A percentile compares a stretch with the other conserved stretches of the same genome.
These are phyloP conservation scores for Aquilaria agallochum DNA, from an alignment of 441 rosid species.

Conservation along the genomic window DNA sequence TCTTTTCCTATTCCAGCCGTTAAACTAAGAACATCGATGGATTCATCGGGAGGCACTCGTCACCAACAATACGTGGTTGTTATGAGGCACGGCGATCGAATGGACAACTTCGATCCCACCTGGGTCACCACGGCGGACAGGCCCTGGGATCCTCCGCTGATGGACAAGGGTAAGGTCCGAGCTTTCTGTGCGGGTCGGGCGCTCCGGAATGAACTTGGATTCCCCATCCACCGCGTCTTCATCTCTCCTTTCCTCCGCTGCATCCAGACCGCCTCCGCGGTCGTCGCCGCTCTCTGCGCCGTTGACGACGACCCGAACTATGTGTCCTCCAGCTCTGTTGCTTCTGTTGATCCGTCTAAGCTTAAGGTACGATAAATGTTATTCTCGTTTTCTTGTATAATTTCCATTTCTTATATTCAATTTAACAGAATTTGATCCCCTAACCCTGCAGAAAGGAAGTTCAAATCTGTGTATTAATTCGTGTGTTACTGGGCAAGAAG, in stretches of 20 bases:
- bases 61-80: conserved; percentile 60
- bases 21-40: conserved; percentile 5
- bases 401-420: too few relatives aligned
- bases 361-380: conserved; percentile 46
- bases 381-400: too few relatives aligned
- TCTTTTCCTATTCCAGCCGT: background rate
- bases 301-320: conserved; percentile 25
- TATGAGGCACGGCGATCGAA: conserved; percentile 89
- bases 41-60: background rate
- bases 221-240: conserved; percentile 74
- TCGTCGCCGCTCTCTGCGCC: conserved; percentile 56
- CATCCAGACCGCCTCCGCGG: conserved; percentile 73
- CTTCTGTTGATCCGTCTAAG: conserved; percentile 47
- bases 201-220: conserved; percentile 38
- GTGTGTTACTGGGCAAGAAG: background rate
- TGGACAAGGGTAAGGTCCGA: conserved; percentile 38
- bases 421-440: too few relatives aligned
- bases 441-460: too few relatives aligned
- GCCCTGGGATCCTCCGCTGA: conserved; percentile 88
- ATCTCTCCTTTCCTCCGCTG: conserved; percentile 94
- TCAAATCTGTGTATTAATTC: too few relatives aligned
- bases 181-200: conserved; percentile 53
- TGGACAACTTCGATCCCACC: conserved; percentile 54
- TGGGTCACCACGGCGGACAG: conserved; percentile 57
- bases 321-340: conserved; percentile 29